Evolutionary conservation across 495 filamentous ascomycete genomes (phyloP), one percentile per base, ranked within the genome.

Genomic region (Emericellopsis terricola): DNA sequence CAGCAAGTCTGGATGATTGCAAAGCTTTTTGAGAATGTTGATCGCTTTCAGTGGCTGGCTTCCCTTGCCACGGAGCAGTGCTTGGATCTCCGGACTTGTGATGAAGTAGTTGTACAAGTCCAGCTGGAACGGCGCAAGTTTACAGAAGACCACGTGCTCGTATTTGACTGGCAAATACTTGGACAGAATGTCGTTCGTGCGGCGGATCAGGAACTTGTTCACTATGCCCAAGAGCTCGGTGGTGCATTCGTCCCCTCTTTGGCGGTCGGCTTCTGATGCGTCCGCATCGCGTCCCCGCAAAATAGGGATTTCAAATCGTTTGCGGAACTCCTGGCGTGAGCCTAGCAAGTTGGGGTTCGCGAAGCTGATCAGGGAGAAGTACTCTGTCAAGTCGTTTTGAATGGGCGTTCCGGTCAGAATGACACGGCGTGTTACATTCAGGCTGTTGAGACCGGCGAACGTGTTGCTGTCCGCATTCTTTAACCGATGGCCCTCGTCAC

Each of bases 81-180:
- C 82, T 48, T 86, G 82, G 53, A 99, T 94, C 35, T 93, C 84
- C 0, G 91, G 89, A 33, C 85, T 93, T 31, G 81, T 76, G 53
- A 99, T 82, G 56, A 99, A 99, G 52, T 94, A 76, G 43, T 89
- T 92, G 57, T 99, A 99, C 5, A 99, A 63, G 39, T 76, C 81
- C 29, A 85, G 60, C 50, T 99, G 89, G 57, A 99, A 96, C 0
- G 79, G 76, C 15, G 86, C 77, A 20, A 94, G 67, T 45, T 91
- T 92, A 65, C 89, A 99, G 61, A 99, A 99, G n/a, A 99, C 91
- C 19, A 99, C 89, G 54, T 99, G 89, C 48, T 99, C 89, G 57
- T 99, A 99, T 57, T 99, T 99, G 57, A 96, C 73, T 2, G 89
- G 91, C 31, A 99, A 68, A 54, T 99, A 99, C 50, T 99, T 96